phyloP scores from a whole-genome alignment of 352 stramenopile genomes.

The Globisporangium recalcitrans region DNA sequence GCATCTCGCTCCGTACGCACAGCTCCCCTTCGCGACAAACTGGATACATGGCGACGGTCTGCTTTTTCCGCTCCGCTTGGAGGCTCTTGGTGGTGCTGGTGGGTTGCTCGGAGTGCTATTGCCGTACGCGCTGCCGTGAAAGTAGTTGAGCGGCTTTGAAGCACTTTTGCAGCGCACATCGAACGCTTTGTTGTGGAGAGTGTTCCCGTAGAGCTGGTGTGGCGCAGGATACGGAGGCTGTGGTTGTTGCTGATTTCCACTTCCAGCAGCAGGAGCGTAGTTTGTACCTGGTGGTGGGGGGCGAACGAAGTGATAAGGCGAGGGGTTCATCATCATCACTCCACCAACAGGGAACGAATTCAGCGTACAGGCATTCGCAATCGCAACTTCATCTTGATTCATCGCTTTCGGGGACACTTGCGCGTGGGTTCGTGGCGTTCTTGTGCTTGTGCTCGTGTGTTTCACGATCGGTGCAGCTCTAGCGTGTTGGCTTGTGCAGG shows the following conservation, averaged over 20 bases:
- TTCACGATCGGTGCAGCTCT: too few relatives aligned
- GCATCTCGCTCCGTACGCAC: constrained; percentile 47
- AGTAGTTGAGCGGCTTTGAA: not conserved
- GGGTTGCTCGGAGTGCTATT: constrained; percentile 8
- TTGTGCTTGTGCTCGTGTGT: not conserved
- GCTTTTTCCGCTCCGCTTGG: not conserved
- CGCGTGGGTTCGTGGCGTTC: too few relatives aligned
- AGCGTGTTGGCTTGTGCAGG: too few relatives aligned
- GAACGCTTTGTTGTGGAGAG: not conserved
- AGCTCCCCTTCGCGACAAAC: constrained; percentile 38
- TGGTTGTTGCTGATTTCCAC: not conserved
- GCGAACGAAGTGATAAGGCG: not conserved
- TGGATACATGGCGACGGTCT: constrained; percentile 27
- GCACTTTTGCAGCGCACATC: not conserved
- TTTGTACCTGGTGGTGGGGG: not conserved
- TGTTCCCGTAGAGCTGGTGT: constrained; percentile 12
- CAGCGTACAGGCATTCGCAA: constrained; percentile 27
- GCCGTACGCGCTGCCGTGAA: constrained; percentile 2
- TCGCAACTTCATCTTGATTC: constrained; percentile 33
- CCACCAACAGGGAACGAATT: constrained; percentile 19
- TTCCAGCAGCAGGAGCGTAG: not conserved
- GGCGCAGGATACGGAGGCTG: constrained; percentile 11
- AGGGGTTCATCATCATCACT: constrained; percentile 7
- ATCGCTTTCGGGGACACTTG: too few relatives aligned
- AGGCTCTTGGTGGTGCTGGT: not conserved